Conservation (phyloP, 805 yeast species). For the Ogataea ganodermae region DNA sequence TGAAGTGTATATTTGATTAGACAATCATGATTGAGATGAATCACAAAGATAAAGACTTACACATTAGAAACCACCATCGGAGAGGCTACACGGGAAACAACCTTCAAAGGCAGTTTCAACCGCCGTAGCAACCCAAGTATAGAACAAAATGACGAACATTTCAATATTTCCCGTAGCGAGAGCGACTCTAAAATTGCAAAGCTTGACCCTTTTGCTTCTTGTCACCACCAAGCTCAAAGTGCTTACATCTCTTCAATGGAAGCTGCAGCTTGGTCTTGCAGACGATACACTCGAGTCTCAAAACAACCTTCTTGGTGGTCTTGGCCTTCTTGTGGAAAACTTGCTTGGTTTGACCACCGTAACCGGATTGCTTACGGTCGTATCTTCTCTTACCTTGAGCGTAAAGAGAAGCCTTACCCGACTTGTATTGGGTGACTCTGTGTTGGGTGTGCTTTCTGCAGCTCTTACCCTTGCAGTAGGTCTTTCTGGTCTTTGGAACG, state of each 20-base stretch:
- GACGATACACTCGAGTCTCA: conserved; percentile 97
- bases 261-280: conserved; percentile 99
- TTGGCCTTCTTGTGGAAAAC: conserved; percentile 99
- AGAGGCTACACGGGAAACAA: background rate
- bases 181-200: conserved; percentile 83
- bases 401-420: conserved; percentile 99
- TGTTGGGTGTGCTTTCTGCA: conserved; percentile 99
- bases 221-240: conserved; percentile 99
- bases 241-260: conserved; percentile 99
- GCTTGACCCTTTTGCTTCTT: conserved; percentile 99
- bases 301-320: conserved; percentile 99
- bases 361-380: conserved; percentile 99
- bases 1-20: conserved; percentile 1
- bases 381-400: conserved; percentile 99
- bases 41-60: conserved; percentile 7
- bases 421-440: conserved; percentile 99
- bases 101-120: conserved; percentile 1
- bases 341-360: conserved; percentile 99
- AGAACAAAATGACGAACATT: conserved; percentile 8
- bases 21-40: conserved; percentile 8
- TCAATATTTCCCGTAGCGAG: conserved; percentile 10
- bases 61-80: conserved; percentile 9
- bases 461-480: conserved; percentile 99
- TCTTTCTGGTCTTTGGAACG: conserved; percentile 99
- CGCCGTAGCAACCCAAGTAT: conserved; percentile 5